Evolutionary conservation across 2,329 filamentous ascomycete species (phyloP), one percentile per base, ranked within the genome.

Genomic region (Didymella sp.): DNA sequence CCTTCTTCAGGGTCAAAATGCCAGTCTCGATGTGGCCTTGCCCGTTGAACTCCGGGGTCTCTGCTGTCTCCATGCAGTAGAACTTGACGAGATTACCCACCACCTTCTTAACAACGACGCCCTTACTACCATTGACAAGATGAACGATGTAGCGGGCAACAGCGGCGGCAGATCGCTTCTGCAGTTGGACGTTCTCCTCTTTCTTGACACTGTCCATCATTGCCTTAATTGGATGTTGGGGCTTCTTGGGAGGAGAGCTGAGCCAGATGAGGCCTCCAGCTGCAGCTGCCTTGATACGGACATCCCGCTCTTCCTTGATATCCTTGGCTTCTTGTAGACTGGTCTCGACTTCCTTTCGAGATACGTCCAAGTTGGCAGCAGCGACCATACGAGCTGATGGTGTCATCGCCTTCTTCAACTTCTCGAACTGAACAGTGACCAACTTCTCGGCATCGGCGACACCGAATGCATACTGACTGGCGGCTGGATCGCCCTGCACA

Each of bases 161-260:
- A 3, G 92, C 93, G 13, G 85, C 86, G 2, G 93, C 91, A 25
- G 94, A 96, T 22, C 94, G 89, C 66, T 86, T 87, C 74, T 99
- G 95, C 1, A 99, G 82, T 64, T 95, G 91, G 25, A 89, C 78
- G 69, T 96, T 98, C 68, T 97, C 95, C 73, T 99, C 96, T 33
- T 87, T 88, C 78, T 98, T 99, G 71, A 99, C 86, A 70, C 94
- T 98, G 75, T 99, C 95, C 95, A 99, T 99, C 77, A 99, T 90
- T 2, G 88, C 91, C 78, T 96, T 97, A 78, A 99, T 99, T 12
- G 96, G 87, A 17, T 53, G 89, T 86, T 60, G 91, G 92, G 94
- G 92, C 74, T 96, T 98, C 84, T 96, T 98, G 0, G 96, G 94
- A 9, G 97, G 84, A 27, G 90, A 84, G 56, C 88, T 87, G 78